Evolutionary conservation across 2,329 filamentous ascomycete species (phyloP).

Genomic region (Phyllosticta capitalensis): DNA sequence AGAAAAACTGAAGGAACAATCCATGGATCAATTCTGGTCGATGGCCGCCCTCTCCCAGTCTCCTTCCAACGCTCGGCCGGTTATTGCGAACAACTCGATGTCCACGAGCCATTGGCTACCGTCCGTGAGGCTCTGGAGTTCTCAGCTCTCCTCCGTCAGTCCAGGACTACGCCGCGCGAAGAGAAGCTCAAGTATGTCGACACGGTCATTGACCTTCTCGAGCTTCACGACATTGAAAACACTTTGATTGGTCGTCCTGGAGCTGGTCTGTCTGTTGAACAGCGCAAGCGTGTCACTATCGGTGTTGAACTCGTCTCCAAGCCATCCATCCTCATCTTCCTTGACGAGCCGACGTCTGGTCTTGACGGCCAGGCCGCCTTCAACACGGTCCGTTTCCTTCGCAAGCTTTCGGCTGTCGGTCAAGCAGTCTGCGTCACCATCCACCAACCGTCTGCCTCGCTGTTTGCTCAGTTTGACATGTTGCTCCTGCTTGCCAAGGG

Average conservation of each 20-base stretch:
- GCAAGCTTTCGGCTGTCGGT: slow-evolving; percentile 62
- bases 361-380: slow-evolving; percentile 61
- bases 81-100: slow-evolving; percentile 45
- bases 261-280: slow-evolving; percentile 49
- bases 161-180: slow-evolving; percentile 39
- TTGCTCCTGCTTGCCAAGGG: slow-evolving; percentile 65
- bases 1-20: slow-evolving; percentile 10
- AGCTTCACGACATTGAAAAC: slow-evolving; percentile 50
- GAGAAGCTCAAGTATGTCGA: slow-evolving; percentile 54
- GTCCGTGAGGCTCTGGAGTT: slow-evolving; percentile 53
- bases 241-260: slow-evolving; percentile 48
- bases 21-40: slow-evolving; percentile 8
- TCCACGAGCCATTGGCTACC: slow-evolving; percentile 48
- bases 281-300: slow-evolving; percentile 54
- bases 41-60: slow-evolving; percentile 8
- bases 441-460: slow-evolving; percentile 70
- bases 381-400: slow-evolving; percentile 63
- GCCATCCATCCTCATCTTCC: slow-evolving; percentile 60
- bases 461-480: slow-evolving; percentile 77
- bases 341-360: slow-evolving; percentile 66
- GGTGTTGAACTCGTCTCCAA: slow-evolving; percentile 49
- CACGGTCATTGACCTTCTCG: slow-evolving; percentile 47
- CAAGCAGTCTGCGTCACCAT: slow-evolving; percentile 82
- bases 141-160: slow-evolving; percentile 49
- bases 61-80: slow-evolving; percentile 13